phyloP scores from a whole-genome alignment of 768 basidiomycete genomes.

The Lactarius hengduanensis region DNA sequence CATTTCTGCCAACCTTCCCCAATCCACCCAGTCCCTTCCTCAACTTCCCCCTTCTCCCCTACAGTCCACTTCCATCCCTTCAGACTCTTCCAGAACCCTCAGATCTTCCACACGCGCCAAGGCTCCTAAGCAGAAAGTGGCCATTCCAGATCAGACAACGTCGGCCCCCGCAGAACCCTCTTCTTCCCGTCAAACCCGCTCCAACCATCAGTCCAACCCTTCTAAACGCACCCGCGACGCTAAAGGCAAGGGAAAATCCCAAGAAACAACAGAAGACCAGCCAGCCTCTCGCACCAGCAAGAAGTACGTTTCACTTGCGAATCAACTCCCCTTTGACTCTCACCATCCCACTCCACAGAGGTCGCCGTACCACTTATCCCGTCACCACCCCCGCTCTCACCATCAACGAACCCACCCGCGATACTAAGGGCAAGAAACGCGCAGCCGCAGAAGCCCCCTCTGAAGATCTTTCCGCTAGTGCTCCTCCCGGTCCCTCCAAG shows the following conservation, averaged over 20 bases:
- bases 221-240: constrained; percentile 28
- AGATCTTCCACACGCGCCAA: constrained; percentile 58
- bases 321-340: constrained; percentile 34
- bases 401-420: constrained; percentile 75
- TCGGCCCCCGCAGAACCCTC: constrained; percentile 27
- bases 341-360: constrained; percentile 39
- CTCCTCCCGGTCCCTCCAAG: constrained; percentile 52
- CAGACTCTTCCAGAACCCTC: constrained; percentile 53
- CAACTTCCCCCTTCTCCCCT: constrained; percentile 38
- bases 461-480: constrained; percentile 55
- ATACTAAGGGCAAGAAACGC: constrained; percentile 91
- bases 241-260: constrained; percentile 57
- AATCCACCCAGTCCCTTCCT: constrained; percentile 33
- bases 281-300: constrained; percentile 8
- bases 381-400: constrained; percentile 44
- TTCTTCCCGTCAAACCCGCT: constrained; percentile 26
- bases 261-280: constrained; percentile 64
- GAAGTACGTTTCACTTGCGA: constrained; percentile 37
- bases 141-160: constrained; percentile 26
- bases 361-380: constrained; percentile 55
- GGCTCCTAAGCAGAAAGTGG: constrained; percentile 33
- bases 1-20: constrained; percentile 41
- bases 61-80: constrained; percentile 36
- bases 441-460: constrained; percentile 68
- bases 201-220: constrained; percentile 20